Evolutionary conservation across 768 basidiomycete species (phyloP).

Genomic region (Pilatotrama ljubarskyi): DNA sequence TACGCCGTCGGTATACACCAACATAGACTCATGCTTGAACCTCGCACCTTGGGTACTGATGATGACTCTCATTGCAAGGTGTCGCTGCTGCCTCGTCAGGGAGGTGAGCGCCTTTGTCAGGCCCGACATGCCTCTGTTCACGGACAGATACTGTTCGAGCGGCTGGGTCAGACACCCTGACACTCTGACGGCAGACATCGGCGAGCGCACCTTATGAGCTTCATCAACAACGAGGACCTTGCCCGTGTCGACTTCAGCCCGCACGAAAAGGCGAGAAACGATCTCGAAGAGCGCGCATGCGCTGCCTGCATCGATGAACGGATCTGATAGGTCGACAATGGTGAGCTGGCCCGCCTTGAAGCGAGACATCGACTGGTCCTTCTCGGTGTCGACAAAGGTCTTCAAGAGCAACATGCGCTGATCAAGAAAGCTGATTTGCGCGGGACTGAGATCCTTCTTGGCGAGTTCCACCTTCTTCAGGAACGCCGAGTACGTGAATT

Average conservation of each 20-base stretch:
- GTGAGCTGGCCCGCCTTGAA: constrained; percentile 62
- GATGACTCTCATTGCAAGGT: constrained; percentile 69
- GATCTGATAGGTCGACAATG: constrained; percentile 71
- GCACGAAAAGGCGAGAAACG: constrained; percentile 60
- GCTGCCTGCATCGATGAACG: constrained; percentile 65
- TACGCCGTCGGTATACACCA: not conserved
- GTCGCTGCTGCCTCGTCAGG: constrained; percentile 70
- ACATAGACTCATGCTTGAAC: not conserved
- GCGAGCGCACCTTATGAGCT: constrained; percentile 60
- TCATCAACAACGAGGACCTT: constrained; percentile 75
- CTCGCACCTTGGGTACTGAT: constrained; percentile 72
- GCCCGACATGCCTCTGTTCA: constrained; percentile 45
- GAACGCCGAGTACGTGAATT: constrained; percentile 54
- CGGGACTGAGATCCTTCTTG: constrained; percentile 54
- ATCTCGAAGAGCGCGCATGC: constrained; percentile 76
- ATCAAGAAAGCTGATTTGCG: constrained; percentile 55
- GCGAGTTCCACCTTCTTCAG: constrained; percentile 44
- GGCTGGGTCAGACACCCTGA: not conserved
- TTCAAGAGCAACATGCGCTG: constrained; percentile 63
- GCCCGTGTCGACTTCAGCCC: constrained; percentile 58
- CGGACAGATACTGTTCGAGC: constrained; percentile 54
- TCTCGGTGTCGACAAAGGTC: constrained; percentile 48
- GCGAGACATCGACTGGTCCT: constrained; percentile 24
- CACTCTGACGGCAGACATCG: not conserved
- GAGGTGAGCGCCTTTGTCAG: constrained; percentile 64